Base-by-base conservation (phyloP, 1,284 basidiomycete genomes). In the Cutaneotrichosporon cavernicola region DNA sequence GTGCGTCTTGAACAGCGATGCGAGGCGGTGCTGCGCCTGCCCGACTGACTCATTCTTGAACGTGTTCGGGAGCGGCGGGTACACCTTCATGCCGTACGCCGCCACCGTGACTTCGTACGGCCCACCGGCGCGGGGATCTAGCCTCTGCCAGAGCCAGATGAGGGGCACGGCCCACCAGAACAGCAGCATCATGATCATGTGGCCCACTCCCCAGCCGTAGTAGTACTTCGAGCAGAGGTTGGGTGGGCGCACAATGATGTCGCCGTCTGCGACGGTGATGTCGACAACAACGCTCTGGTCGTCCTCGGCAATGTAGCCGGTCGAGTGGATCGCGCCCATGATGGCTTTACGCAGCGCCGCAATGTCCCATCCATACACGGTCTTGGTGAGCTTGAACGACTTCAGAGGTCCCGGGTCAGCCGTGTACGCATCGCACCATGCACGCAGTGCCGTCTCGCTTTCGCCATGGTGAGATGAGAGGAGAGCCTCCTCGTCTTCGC, bases 371-470 rank as follows among this genome's bases (percentile, higher is more conserved):
- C 87, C 88, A 73, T 87, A 87, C 26, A 88, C 77, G 63, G 85
- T 85, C 82, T 89, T 89, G 47, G 81, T 77, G 66, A 89, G 86
- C 0, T 82, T 80, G 72, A 90, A 88, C 73, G 88, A 86, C 74
- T 89, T 90, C 63, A 90, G 78, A 22, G 82, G 71, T 63, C 86
- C 88, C 8, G 70, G 74, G 72, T 86, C 87, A 10, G 83, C 80
- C 60, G 86, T 88, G 71, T 88, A 90, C 61, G 86, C 85, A 70
- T 89, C 86, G 22, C 88, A 88, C 89, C 89, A 90, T 61, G 86
- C 82, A 21, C 86, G 82, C 53, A 89, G 72, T 13, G 36, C 30
- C 30, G 51, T 18, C 4, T 56, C 55, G 1, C 60, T 47, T 11
- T 26, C 32, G 11, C 49, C 21, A 3, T 26, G 58, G n/a, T 61